Percentiles rank a stretch among this genome's conserved stretches.
Evolutionary conservation across 768 basidiomycete species (phyloP).

Genomic region (Pleurotus sapidus): DNA sequence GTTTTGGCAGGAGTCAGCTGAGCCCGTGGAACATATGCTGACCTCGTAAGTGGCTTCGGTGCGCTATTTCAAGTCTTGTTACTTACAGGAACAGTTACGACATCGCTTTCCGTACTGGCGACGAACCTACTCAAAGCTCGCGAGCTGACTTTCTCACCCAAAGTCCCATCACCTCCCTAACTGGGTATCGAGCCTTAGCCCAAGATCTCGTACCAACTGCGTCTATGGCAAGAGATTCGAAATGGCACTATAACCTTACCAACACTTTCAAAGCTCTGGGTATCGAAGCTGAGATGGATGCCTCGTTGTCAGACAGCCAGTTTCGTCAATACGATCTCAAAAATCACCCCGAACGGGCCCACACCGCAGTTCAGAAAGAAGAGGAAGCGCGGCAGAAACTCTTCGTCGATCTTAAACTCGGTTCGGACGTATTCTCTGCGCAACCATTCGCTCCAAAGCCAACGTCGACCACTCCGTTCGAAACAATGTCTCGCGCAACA

Average conservation of each 20-base stretch:
- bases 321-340: conserved; percentile 44
- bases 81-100: conserved; percentile 50
- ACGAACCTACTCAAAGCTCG: conserved; percentile 38
- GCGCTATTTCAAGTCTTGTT: background rate
- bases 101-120: conserved; percentile 51
- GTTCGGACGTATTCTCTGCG: conserved; percentile 53
- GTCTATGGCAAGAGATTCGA: conserved; percentile 34
- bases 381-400: conserved; percentile 58
- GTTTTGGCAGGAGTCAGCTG: conserved; percentile 54
- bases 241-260: conserved; percentile 54
- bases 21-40: conserved; percentile 48
- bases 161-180: conserved; percentile 44
- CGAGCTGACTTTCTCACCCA: conserved; percentile 60
- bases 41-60: conserved; percentile 47
- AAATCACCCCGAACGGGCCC: conserved; percentile 31
- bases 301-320: conserved; percentile 29
- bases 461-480: conserved; percentile 31
- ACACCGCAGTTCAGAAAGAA: conserved; percentile 43
- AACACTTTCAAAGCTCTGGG: conserved; percentile 42
- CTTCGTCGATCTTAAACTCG: conserved; percentile 59
- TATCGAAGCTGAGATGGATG: conserved; percentile 25
- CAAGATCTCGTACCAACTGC: conserved; percentile 43
- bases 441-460: conserved; percentile 30
- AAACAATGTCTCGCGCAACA: conserved; percentile 45
- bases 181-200: conserved; percentile 50